phyloP scores from a whole-genome alignment of 2,329 filamentous ascomycete genomes.

The Colletotrichum higginsianum region DNA sequence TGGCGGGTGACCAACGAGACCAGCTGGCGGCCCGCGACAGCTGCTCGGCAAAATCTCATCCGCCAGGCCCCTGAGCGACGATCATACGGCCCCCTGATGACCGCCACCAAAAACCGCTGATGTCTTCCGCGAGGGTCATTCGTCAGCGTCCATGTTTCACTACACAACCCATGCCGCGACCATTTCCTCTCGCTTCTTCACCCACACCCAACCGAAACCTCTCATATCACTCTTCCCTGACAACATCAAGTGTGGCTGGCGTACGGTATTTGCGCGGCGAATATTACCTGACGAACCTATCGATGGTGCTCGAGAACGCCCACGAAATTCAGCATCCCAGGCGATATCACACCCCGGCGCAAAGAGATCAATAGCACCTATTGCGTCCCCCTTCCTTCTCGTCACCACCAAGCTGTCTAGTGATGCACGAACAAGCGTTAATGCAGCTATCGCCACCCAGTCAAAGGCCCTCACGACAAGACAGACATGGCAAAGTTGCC shows the following conservation, averaged over 20 bases:
- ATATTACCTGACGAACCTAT: background rate
- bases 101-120: slow-evolving; percentile 24
- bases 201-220: slow-evolving; percentile 13
- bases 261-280: background rate
- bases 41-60: background rate
- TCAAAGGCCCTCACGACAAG: background rate
- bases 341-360: background rate
- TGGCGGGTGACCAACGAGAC: slow-evolving; percentile 7
- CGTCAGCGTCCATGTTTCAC: slow-evolving; percentile 34
- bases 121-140: slow-evolving; percentile 24
- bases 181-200: background rate
- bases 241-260: slow-evolving; percentile 28
- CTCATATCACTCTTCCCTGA: slow-evolving; percentile 1
- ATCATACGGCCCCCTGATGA: slow-evolving; percentile 16
- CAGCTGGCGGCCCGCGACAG: background rate
- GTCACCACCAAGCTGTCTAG: background rate
- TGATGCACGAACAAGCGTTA: background rate
- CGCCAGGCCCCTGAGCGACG: slow-evolving; percentile 1
- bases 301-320: background rate
- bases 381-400: background rate
- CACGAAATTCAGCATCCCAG: background rate
- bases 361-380: background rate
- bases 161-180: slow-evolving; percentile 2
- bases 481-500: background rate
- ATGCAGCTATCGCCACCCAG: background rate